Percentiles rank a stretch among this genome's conserved stretches.
Evolutionary conservation across 2,329 filamentous ascomycete genomes (phyloP).

Genomic region (Colletotrichum euphorbiae): DNA sequence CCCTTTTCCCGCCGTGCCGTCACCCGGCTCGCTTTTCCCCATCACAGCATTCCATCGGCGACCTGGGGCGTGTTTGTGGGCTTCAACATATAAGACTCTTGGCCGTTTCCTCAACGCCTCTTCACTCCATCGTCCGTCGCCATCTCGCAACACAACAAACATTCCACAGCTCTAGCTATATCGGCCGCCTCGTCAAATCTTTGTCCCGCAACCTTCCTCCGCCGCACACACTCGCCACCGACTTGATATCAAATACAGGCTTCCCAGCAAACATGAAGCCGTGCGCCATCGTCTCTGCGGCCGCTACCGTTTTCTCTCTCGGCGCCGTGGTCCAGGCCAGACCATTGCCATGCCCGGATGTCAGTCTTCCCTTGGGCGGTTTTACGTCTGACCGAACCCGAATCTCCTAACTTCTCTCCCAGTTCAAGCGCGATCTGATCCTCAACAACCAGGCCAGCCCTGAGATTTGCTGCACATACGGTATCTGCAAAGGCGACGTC

Average conservation of each 20-base stretch:
- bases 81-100: slow-evolving; percentile 3
- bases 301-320: slow-evolving; percentile 44
- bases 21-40: not conserved
- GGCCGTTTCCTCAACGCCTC: not conserved
- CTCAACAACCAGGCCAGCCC: slow-evolving; percentile 59
- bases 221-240: not conserved
- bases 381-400: not conserved
- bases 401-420: slow-evolving; percentile 28
- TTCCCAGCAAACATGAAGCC: slow-evolving; percentile 44
- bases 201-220: not conserved
- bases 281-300: slow-evolving; percentile 41
- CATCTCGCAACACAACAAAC: not conserved
- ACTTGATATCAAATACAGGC: not conserved
- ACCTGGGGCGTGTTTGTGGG: slow-evolving; percentile 4
- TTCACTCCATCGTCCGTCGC: slow-evolving; percentile 5
- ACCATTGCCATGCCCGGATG: slow-evolving; percentile 54
- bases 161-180: not conserved
- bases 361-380: slow-evolving; percentile 43
- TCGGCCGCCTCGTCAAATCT: not conserved
- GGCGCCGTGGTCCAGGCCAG: slow-evolving; percentile 45
- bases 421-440: slow-evolving; percentile 56
- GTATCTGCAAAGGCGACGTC: slow-evolving; percentile 62
- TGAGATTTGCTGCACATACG: slow-evolving; percentile 67
- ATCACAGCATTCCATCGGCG: slow-evolving; percentile 22
- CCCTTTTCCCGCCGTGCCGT: slow-evolving; percentile 22